These are phyloP conservation scores for Lepraria neglecta DNA, from an alignment of 495 filamentous ascomycete species.

Conservation along the genomic window DNA sequence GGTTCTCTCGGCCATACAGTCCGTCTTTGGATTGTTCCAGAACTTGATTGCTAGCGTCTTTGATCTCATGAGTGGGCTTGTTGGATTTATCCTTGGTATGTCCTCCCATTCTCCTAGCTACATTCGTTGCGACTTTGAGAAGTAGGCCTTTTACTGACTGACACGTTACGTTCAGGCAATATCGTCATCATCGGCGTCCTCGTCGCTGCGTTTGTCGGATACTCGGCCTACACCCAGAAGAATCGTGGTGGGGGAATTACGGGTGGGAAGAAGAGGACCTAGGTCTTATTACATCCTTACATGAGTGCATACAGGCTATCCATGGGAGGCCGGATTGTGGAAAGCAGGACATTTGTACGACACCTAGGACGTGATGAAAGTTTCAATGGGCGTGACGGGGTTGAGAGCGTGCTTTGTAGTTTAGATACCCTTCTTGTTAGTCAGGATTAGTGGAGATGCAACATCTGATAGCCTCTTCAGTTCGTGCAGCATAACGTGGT, in stretches of 20 bases:
- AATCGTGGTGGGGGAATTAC: slow-evolving; percentile 19
- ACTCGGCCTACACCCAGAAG: slow-evolving; percentile 36
- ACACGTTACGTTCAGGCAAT: slow-evolving; percentile 35
- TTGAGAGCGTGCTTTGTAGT: neutral
- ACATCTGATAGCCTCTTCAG: too few relatives aligned
- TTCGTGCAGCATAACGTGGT: neutral
- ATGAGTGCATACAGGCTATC: too few relatives aligned
- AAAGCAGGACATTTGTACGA: neutral
- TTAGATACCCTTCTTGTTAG: slow-evolving; percentile 14
- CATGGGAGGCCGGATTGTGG: too few relatives aligned
- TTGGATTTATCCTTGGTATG: slow-evolving; percentile 40
- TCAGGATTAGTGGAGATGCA: neutral
- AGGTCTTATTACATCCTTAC: neutral
- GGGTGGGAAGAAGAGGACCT: slow-evolving; percentile 24
- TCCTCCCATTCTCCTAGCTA: slow-evolving; percentile 4
- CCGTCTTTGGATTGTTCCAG: slow-evolving; percentile 31
- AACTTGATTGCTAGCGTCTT: slow-evolving; percentile 26
- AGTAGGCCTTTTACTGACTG: neutral
- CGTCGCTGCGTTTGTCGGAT: slow-evolving; percentile 40
- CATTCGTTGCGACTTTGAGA: neutral
- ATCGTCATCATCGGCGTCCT: slow-evolving; percentile 46
- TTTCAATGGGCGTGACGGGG: neutral
- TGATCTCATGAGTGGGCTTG: slow-evolving; percentile 34
- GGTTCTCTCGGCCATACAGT: slow-evolving; percentile 32
- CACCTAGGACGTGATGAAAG: neutral